Conservation (phyloP, 1,284 basidiomycete species). For the Inonotus hispidus region DNA sequence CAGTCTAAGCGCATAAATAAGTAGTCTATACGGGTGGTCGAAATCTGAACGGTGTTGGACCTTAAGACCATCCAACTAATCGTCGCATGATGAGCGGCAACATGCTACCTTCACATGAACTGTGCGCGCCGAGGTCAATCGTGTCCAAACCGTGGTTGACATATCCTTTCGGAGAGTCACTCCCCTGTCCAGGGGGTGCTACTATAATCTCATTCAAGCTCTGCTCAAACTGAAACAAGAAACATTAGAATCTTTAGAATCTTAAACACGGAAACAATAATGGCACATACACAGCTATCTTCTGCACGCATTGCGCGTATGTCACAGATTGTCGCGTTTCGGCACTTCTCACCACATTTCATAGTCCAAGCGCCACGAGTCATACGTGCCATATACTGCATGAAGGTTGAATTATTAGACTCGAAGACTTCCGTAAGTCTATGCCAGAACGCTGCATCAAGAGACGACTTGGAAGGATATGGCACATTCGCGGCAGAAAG, state of each 20-base stretch:
- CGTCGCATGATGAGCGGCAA: conserved; percentile 14
- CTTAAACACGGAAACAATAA: too few relatives aligned
- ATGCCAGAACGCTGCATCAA: conserved; percentile 55
- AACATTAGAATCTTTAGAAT: background rate
- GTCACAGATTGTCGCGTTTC: conserved; percentile 40
- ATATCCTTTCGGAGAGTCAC: background rate
- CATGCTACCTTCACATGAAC: conserved; percentile 16
- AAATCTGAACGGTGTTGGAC: background rate
- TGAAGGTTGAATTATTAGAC: conserved; percentile 42
- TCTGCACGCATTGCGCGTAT: conserved; percentile 44
- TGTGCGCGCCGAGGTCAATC: conserved; percentile 8
- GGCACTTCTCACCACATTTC: conserved; percentile 39
- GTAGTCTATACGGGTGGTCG: background rate
- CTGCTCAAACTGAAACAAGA: conserved; percentile 3
- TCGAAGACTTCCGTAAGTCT: conserved; percentile 50
- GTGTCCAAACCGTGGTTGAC: background rate
- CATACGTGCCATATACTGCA: conserved; percentile 38
- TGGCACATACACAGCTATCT: conserved; percentile 42
- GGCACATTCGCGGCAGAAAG: background rate
- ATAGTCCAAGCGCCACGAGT: conserved; percentile 34
- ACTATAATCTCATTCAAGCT: conserved; percentile 13
- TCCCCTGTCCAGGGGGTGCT: conserved; percentile 1
- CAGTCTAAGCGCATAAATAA: too few relatives aligned
- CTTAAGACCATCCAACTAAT: conserved; percentile 4
- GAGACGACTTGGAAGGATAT: conserved; percentile 22